Conservation (phyloP, 2,329 filamentous ascomycete genomes). For the Stachybotrys elegans region DNA sequence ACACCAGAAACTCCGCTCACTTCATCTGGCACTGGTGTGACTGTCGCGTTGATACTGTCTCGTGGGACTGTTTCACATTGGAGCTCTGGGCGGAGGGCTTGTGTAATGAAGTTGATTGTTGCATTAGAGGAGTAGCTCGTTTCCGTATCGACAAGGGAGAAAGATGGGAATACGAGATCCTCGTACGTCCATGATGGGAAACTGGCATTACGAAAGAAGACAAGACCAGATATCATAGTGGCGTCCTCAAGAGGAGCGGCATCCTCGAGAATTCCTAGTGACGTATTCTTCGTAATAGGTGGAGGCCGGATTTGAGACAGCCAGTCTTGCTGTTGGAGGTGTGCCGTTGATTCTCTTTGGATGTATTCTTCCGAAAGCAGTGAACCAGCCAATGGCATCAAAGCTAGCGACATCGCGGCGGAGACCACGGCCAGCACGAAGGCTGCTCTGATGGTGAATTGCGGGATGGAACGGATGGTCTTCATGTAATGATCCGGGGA, state of each 20-base stretch:
- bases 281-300: background rate
- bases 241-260: background rate
- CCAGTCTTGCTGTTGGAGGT: background rate
- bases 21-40: background rate
- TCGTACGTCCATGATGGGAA: conserved; percentile 1
- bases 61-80: background rate
- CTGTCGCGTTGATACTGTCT: background rate
- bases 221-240: background rate
- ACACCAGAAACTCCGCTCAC: background rate
- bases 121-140: background rate
- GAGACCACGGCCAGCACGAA: background rate
- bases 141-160: background rate
- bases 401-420: background rate
- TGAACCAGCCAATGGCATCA: background rate
- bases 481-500: background rate
- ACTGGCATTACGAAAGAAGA: background rate
- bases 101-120: background rate
- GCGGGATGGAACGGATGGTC: background rate
- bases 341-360: background rate
- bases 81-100: background rate
- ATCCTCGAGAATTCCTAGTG: background rate
- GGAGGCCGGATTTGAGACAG: background rate
- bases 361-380: background rate
- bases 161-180: background rate
- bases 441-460: background rate